Evolutionary conservation across 495 filamentous ascomycete species (phyloP), one percentile per base, ranked within the genome.

Genomic region (Corynascus novoguineensis): DNA sequence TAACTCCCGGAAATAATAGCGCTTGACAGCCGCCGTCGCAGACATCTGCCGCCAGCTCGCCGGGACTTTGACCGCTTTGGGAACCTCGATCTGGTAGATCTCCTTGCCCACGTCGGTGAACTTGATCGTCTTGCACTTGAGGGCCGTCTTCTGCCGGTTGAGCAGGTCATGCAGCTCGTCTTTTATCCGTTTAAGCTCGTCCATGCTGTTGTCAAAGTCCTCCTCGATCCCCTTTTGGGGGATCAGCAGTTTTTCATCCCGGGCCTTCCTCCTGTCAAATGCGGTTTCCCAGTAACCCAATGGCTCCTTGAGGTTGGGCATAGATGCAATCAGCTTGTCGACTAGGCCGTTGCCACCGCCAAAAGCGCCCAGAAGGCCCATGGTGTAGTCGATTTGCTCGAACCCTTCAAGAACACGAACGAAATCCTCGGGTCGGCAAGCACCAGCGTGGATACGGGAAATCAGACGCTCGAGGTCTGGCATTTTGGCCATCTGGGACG

Each of bases 21-120:
- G 88, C 71, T 96, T 97, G 66, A 93, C 88, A 47, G 86, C 84
- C 47, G 86, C 79, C 0, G 95, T 96, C 10, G 90, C 87, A 17
- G 92, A 97, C 92, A 96, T 97, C 70, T 97, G 93, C 63, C 89
- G 83, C 95, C 95, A 99, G 60, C 73, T 75, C 62, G 87, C 86
- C 0, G 95, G 93, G 7, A 99, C 81, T 67, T 92, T 95, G 67
- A 91, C 78, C 41, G 90, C 86, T 61, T 87, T 83, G 0, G 95
- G 95, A 0, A 89, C 87, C 68, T 99, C 95, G 3, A 99, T 81
- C 69, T 97, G 90, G 67, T 96, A 99, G 47, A 97, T 88, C 65
- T 99, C 95, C 70, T 97, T 99, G 25, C 95, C 95, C 32, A 90
- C 88, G 66, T 97, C 89, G 27, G 83, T 84, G 73, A 87, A 99